A percentile compares a stretch with the other conserved stretches of the same genome.
Conservation (phyloP, 1,284 basidiomycete species). For the Abortiporus biennis region DNA sequence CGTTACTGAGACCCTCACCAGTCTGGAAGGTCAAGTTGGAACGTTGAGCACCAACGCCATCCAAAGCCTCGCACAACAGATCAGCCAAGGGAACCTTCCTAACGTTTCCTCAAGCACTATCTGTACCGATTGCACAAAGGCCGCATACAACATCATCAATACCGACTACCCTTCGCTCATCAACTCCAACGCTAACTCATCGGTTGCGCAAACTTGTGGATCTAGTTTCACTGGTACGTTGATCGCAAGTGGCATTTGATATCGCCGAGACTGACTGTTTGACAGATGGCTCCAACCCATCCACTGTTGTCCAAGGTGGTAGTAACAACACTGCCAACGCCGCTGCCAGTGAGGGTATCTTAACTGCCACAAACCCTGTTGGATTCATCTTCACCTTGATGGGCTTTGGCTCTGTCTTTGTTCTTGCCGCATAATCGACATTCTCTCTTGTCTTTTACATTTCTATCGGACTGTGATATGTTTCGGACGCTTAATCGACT, state of each 20-base stretch:
- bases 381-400: too few species aligned
- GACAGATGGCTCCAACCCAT: slow-evolving; percentile 3
- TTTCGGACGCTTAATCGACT: too few species aligned
- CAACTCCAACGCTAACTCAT: slow-evolving; percentile 21
- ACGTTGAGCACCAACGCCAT: slow-evolving; percentile 14
- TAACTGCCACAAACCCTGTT: too few species aligned
- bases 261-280: too few species aligned
- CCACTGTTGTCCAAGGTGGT: slow-evolving; percentile 1
- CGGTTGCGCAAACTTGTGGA: slow-evolving; percentile 40
- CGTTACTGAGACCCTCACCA: slow-evolving; percentile 36
- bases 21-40: slow-evolving; percentile 2
- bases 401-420: too few species aligned
- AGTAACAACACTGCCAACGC: too few species aligned
- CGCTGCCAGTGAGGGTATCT: too few species aligned
- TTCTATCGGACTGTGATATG: too few species aligned
- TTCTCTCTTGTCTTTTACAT: too few species aligned
- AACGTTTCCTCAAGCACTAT: slow-evolving; percentile 36
- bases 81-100: slow-evolving; percentile 17
- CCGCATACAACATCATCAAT: slow-evolving; percentile 40
- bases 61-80: slow-evolving; percentile 16
- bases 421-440: too few species aligned
- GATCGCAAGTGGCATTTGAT: slow-evolving; percentile 1
- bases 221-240: slow-evolving; percentile 42
- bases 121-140: slow-evolving; percentile 53
- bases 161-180: slow-evolving; percentile 30